Percentiles rank a stretch among this genome's conserved stretches.
Conservation (phyloP, 2,329 filamentous ascomycete species). For the Colletotrichum noveboracense region DNA sequence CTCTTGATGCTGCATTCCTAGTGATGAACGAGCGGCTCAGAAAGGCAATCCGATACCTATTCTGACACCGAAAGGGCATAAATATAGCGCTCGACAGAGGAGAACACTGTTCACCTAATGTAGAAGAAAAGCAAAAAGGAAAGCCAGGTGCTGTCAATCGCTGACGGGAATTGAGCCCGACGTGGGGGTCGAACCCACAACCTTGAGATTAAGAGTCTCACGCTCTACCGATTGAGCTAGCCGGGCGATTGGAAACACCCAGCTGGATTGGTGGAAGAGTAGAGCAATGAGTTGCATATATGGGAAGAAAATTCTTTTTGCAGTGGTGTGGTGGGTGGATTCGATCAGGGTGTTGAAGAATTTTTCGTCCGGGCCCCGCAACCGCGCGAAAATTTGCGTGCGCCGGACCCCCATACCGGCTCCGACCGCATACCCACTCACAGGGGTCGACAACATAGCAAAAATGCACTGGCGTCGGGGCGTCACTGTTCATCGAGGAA, state of each 20-base stretch:
- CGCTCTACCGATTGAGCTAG: slow-evolving; percentile 77
- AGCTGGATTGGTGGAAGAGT: background rate
- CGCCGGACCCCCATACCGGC: background rate
- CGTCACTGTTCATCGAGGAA: background rate
- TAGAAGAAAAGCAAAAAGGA: background rate
- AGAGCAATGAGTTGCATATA: background rate
- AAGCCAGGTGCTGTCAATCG: background rate
- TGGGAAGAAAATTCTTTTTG: background rate
- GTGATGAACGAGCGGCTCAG: no score
- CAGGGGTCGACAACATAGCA: background rate
- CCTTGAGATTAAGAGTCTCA: slow-evolving; percentile 73
- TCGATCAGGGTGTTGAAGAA: background rate
- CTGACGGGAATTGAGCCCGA: slow-evolving; percentile 22
- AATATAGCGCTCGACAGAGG: no score
- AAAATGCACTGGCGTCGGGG: background rate
- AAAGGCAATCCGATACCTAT: no score
- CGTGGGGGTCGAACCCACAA: slow-evolving; percentile 54
- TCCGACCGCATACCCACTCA: background rate
- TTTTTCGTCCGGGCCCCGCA: background rate
- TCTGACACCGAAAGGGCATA: no score
- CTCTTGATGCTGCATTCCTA: no score
- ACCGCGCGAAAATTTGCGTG: background rate
- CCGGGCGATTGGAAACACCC: slow-evolving; percentile 42
- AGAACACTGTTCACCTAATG: background rate
- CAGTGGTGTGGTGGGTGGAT: background rate